These are phyloP conservation scores for Dendrocalamus sinicus DNA, from an alignment of 176 grass and related monocot genomes.

Conservation along the genomic window DNA sequence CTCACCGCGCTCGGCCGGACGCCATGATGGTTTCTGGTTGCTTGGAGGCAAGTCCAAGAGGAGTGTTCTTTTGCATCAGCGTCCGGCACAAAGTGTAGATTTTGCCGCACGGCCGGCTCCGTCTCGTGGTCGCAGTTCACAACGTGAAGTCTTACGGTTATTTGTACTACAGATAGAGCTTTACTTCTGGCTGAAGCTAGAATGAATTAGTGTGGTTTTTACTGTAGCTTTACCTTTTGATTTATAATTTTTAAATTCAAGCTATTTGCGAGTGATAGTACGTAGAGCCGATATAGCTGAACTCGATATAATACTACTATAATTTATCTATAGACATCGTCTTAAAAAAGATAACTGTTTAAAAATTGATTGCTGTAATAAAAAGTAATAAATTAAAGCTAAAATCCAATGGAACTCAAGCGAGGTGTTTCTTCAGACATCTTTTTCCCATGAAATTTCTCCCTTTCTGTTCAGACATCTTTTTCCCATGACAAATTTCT, in stretches of 20 bases:
- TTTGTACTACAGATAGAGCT: not conserved
- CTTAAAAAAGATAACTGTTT: too few relatives aligned
- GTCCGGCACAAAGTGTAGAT: not conserved
- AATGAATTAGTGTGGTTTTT: not conserved
- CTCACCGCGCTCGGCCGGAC: constrained; percentile 9
- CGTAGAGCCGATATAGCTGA: too few relatives aligned
- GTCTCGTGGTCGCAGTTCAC: not conserved
- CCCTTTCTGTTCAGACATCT: not conserved
- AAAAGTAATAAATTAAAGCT: too few relatives aligned
- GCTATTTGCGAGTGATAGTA: too few relatives aligned
- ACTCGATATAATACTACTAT: too few relatives aligned
- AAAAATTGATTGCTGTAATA: too few relatives aligned
- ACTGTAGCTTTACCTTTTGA: too few relatives aligned
- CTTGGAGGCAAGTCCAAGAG: constrained; percentile 43
- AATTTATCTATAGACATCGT: too few relatives aligned
- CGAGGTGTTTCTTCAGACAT: not conserved
- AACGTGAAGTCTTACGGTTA: not conserved
- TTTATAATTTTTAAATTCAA: too few relatives aligned
- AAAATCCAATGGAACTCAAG: too few relatives aligned
- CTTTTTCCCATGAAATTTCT: too few relatives aligned
- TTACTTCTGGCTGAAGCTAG: not conserved
- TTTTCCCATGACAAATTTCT: not conserved
- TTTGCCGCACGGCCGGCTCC: not conserved
- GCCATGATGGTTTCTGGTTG: constrained; percentile 21
- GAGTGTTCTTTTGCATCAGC: not conserved